Percentiles rank a stretch among this genome's conserved stretches.
phyloP scores from a whole-genome alignment of 768 basidiomycete genomes.

The Thelephora ganbajun region DNA sequence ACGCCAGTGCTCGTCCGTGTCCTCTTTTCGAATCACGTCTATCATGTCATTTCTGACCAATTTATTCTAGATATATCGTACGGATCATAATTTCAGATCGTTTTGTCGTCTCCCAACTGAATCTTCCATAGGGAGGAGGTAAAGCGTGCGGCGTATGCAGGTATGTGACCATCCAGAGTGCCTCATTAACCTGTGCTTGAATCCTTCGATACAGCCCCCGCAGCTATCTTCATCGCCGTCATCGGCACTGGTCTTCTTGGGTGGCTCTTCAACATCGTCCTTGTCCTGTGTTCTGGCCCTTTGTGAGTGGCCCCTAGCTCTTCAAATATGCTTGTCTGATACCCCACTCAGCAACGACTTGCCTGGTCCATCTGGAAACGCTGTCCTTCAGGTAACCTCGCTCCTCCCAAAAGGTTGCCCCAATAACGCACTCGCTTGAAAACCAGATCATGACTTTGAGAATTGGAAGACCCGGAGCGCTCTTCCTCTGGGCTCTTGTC shows the following conservation, averaged over 20 bases:
- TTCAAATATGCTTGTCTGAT: slow-evolving; percentile 2
- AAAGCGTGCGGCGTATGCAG: slow-evolving; percentile 64
- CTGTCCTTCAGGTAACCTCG: slow-evolving; percentile 44
- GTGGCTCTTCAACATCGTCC: slow-evolving; percentile 78
- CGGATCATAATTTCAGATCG: slow-evolving; percentile 12
- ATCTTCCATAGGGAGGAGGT: slow-evolving; percentile 51
- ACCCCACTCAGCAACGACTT: slow-evolving; percentile 33
- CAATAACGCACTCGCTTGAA: neutral
- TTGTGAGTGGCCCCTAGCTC: neutral
- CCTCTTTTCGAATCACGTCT: neutral
- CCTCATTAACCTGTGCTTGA: slow-evolving; percentile 1
- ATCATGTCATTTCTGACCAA: neutral
- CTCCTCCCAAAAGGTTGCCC: neutral
- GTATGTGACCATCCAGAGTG: slow-evolving; percentile 18
- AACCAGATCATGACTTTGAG: slow-evolving; percentile 57
- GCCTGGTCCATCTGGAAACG: slow-evolving; percentile 56
- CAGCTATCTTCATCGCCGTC: slow-evolving; percentile 55
- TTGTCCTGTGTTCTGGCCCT: slow-evolving; percentile 68
- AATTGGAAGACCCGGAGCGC: slow-evolving; percentile 62
- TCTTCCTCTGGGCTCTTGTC: slow-evolving; percentile 70
- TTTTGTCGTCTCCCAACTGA: neutral
- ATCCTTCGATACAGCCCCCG: slow-evolving; percentile 23
- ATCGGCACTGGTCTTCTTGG: slow-evolving; percentile 67
- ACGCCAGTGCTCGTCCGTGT: neutral
- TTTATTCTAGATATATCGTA: slow-evolving; percentile 76